Base-by-base conservation (phyloP, 2,329 filamentous ascomycete genomes). In the Phyllosticta citriasiana region DNA sequence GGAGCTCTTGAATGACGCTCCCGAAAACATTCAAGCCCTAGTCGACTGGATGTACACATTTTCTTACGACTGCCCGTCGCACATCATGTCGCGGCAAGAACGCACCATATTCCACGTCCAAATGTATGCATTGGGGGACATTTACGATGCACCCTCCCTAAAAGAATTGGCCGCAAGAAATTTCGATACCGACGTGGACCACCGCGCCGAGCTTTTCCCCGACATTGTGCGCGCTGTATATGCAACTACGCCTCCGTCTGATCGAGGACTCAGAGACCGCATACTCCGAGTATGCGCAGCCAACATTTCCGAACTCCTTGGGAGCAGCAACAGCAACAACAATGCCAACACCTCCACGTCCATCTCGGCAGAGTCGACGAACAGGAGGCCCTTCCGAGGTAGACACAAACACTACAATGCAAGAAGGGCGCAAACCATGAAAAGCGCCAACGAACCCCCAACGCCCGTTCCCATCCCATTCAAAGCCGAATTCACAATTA, bases 191-290 rank as follows among this genome's bases (percentile, higher is more conserved):
- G 59, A 54, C 16, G 40, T 57, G 50, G 33, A 53, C 59, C 47
- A 53, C 30, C 25, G 27, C 3, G 52, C 57, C 55, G 50, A 54
- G 22, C 54, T 33, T 27, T 69, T 77, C 22, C 69, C 74, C 22
- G 69, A 72, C 50, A 72, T 72, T 12, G 71, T 76, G 55, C 67
- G 71, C 60, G 70, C 74, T 59, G 73, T 75, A 50, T 77, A 76
- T 64, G 68, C 66, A 55, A 72, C 70, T 16, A 77, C 74, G 16
- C 68, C 75, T 51, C 73, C 76, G 63, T 67, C 67, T 12, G 74
- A 77, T 63, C 67, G 73, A 30, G 74, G 73, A 8, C 67, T 76
- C 8, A 67, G 75, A 19, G 72, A 74, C 59, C 65, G 75, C 24
- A 69, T 76, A 6, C 59, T 76, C 4, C 40, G 54, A n/a, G 55